A percentile compares a stretch with the other conserved stretches of the same genome.
Evolutionary conservation across 805 yeast species (phyloP).

Genomic region (Brettanomyces nanus): DNA sequence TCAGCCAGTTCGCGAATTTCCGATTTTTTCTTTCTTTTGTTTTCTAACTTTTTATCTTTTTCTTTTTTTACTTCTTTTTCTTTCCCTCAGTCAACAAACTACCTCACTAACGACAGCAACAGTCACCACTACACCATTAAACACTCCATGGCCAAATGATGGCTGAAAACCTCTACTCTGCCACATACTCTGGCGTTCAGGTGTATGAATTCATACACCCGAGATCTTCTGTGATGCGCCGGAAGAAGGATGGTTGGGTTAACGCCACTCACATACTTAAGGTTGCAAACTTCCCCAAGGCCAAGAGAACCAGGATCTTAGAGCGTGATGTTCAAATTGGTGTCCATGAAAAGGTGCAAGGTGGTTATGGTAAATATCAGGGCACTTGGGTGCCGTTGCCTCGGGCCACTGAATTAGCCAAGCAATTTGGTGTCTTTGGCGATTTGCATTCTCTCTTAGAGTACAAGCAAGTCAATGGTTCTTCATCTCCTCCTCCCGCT

Average conservation of each 20-base stretch:
- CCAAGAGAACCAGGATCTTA: constrained; percentile 83
- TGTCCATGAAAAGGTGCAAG: constrained; percentile 87
- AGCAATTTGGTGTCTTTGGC: constrained; percentile 54
- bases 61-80: background rate
- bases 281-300: constrained; percentile 90
- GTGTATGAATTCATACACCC: constrained; percentile 69
- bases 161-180: constrained; percentile 45
- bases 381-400: constrained; percentile 93
- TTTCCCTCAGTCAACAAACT: background rate
- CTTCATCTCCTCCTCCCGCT: constrained; percentile 47
- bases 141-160: constrained; percentile 10
- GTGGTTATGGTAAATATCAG: constrained; percentile 95
- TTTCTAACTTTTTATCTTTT: background rate
- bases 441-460: constrained; percentile 60
- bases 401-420: constrained; percentile 63
- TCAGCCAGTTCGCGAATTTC: background rate
- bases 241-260: constrained; percentile 73
- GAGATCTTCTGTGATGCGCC: constrained; percentile 69
- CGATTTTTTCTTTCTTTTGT: background rate
- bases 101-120: background rate
- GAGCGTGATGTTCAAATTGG: constrained; percentile 92
- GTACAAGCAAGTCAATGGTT: constrained; percentile 43
- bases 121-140: background rate
- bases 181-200: constrained; percentile 74
- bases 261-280: constrained; percentile 94